Evolutionary conservation across 345 rosid genomes (phyloP), one percentile per base, ranked within the genome.

Genomic region (Aquilaria sinensis): DNA sequence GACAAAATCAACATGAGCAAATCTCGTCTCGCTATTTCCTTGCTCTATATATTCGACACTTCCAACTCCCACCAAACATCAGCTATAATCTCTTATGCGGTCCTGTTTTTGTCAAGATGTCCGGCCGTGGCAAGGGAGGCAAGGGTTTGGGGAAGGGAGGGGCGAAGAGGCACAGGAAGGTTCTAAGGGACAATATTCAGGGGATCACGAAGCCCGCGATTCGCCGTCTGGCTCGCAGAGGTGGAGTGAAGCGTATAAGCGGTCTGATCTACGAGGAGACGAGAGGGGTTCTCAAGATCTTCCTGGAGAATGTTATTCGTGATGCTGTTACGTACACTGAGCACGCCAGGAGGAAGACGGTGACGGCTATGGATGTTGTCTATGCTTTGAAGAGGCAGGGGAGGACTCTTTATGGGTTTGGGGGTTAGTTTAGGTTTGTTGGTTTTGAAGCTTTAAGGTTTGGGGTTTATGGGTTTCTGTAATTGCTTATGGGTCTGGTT

Each of bases 91-190:
- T 15, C 57, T 5, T 1, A 12, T 16, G 0, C 23, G 23, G 2
- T 13, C n/a, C 53, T 10, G 53, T 3, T 13, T 53, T 9, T 1
- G 57, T 53, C 31, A 56, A 43, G 51, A 77, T 71, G 80, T 76
- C 80, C 0, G 80, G 80, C 31, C 47, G 80, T 31, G 80, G 80
- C 45, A 76, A 76, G 60, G 80, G 80, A 69, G 80, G 80, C 58
- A 76, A 76, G 45, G 80, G 80, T 58, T 59, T 76, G 43, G 80
- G 80, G 37, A 76, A 76, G 34, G 80, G 80, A 65, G 80, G 80
- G 62, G 80, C 80, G 2, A 76, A 76, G 72, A 48, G 80, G 12
- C 80, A 76, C 67, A 34, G 80, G 49, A 76, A 76, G 61, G 80
- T 76, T 2, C 80, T 76, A 53, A 63, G 78, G 0, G 78, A 74